Evolutionary conservation across 1,284 basidiomycete genomes (phyloP), one percentile per base, ranked within the genome.

Genomic region (Rhodotorula sp.): DNA sequence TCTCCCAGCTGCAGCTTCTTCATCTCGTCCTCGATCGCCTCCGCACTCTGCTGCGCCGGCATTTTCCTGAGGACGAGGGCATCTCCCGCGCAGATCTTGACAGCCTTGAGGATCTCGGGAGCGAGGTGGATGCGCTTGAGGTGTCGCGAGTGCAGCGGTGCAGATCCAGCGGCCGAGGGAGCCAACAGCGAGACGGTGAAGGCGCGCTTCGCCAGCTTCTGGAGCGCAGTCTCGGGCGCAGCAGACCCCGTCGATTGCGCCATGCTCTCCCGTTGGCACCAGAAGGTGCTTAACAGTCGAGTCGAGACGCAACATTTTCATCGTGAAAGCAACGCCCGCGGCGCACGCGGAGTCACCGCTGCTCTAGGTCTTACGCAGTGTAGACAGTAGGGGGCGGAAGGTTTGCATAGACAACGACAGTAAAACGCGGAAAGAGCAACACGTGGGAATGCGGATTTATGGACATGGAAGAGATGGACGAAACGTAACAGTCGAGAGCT

Each of bases 1-100:
- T 71, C 60, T 14, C 48, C 47, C 49, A 69, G 59, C 39, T 67
- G 63, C n/a, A 72, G 67, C 49, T 61, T 67, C 58, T 64, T 68
- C 73, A 69, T 26, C 43, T 58, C 71, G 26, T 64, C 66, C 58
- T 69, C 71, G 46, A 74, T 68, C 54, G 70, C 70, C 54, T 58
- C 62, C 56, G 48, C 51, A 18, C 81, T 85, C 68, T 70, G 88
- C 89, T 87, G 67, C 23, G 90, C 72, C 78, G 80, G 79, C 84
- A 83, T 63, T 73, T 80, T 51, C 81, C 82, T 52, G 83, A 92
- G 78, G 64, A 86, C 87, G 63, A 92, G 80, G 21, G 88, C 83
- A 80, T 92, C 90, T 21, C 90, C 90, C 46, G 90, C 89, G 66
- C 84, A 86, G 15, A 90, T 78, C 81, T 87, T 90, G 47, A 85